Evolutionary conservation across 202 grass and related monocot genomes (phyloP).

Genomic region (Schoenoplectus triqueter): DNA sequence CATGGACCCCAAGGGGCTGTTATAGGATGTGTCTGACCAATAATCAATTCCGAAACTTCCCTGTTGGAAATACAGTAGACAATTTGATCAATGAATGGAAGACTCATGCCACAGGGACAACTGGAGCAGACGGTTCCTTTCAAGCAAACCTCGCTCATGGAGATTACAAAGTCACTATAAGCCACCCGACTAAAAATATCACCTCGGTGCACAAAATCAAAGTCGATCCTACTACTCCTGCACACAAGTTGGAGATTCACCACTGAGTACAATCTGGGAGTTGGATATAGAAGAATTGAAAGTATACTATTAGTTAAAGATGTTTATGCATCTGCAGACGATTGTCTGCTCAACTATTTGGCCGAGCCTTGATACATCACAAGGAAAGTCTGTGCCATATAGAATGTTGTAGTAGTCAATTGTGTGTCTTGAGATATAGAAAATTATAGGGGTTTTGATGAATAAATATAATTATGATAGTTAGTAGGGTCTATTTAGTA

Average conservation of each 20-base stretch:
- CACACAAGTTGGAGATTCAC: slow-evolving; percentile 39
- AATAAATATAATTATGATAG: no score
- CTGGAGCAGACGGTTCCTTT: slow-evolving; percentile 56
- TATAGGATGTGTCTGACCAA: slow-evolving; percentile 90
- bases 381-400: background rate
- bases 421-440: no score
- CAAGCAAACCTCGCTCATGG: slow-evolving; percentile 62
- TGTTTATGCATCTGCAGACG: background rate
- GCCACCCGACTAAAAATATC: slow-evolving; percentile 49
- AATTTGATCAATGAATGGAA: slow-evolving; percentile 67
- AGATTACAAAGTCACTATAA: slow-evolving; percentile 68
- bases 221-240: slow-evolving; percentile 47
- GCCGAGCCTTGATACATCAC: background rate
- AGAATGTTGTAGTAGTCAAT: background rate
- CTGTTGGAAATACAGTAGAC: slow-evolving; percentile 72
- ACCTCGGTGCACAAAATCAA: slow-evolving; percentile 51
- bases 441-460: no score
- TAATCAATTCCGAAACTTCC: slow-evolving; percentile 68
- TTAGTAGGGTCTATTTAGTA: no score
- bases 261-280: background rate
- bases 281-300: background rate
- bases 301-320: background rate
- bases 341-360: background rate
- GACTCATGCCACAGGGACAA: slow-evolving; percentile 36
- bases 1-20: slow-evolving; percentile 63